These are phyloP conservation scores for Clavariopsis aquatica DNA, from an alignment of 495 filamentous ascomycete species.

Conservation along the genomic window DNA sequence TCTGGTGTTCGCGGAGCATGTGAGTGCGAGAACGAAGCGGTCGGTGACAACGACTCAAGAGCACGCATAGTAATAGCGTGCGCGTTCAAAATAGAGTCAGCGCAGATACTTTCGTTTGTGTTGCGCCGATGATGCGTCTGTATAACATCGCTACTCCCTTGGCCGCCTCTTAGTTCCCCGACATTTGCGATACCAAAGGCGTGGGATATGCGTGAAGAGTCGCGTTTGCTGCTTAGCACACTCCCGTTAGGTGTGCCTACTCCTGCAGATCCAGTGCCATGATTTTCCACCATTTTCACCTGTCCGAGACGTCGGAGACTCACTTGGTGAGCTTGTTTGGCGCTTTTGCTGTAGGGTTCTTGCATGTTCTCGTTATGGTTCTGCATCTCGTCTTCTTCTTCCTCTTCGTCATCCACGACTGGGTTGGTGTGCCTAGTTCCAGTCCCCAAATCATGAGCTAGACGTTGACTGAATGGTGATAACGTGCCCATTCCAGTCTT, in stretches of 20 bases:
- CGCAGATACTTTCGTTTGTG: slow-evolving; percentile 8
- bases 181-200: not conserved
- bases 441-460: not conserved
- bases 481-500: not conserved
- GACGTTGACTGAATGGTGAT: slow-evolving; percentile 15
- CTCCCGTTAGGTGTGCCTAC: not conserved
- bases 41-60: slow-evolving; percentile 10
- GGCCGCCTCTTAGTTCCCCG: not conserved
- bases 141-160: not conserved
- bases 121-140: slow-evolving; percentile 4
- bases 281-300: slow-evolving; percentile 13
- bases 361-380: not conserved
- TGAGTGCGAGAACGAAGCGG: not conserved
- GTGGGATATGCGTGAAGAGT: not conserved
- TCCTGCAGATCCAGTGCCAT: slow-evolving; percentile 1
- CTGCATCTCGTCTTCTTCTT: not conserved
- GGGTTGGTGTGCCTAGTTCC: not conserved
- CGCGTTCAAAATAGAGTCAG: slow-evolving; percentile 24
- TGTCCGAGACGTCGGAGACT: not conserved
- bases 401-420: not conserved
- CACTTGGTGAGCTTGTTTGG: not conserved
- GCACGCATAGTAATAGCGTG: slow-evolving; percentile 33
- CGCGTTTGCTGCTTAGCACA: not conserved
- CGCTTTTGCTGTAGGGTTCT: not conserved
- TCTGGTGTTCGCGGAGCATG: not conserved